A percentile compares a stretch with the other conserved stretches of the same genome.
Evolutionary conservation across 2,329 filamentous ascomycete genomes (phyloP).

Genomic region (Verticillium nubilum): DNA sequence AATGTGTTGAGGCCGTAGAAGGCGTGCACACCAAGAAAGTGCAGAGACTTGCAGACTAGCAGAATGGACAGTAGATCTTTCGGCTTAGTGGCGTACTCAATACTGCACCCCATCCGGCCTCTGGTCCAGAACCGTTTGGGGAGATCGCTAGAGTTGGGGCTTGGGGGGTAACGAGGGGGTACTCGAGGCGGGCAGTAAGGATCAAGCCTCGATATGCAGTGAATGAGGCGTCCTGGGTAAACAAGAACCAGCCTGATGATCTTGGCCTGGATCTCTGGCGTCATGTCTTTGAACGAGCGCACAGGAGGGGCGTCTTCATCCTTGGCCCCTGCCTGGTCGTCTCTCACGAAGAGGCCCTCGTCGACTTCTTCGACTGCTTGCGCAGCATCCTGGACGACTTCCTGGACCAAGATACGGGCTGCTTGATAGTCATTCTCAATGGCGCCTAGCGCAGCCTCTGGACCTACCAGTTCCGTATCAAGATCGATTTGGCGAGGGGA

Average conservation of each 20-base stretch:
- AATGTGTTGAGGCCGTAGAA: constrained; percentile 47
- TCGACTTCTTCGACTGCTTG: not conserved
- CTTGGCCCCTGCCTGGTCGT: too few relatives aligned
- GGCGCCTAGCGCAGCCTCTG: not conserved
- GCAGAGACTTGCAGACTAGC: constrained; percentile 32
- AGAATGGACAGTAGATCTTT: constrained; percentile 30
- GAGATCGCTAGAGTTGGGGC: not conserved
- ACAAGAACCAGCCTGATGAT: constrained; percentile 32
- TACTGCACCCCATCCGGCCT: constrained; percentile 14
- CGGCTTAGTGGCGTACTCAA: constrained; percentile 28
- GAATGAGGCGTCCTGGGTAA: constrained; percentile 27
- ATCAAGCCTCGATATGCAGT: constrained; percentile 41
- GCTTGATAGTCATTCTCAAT: not conserved
- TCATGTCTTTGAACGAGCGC: constrained; percentile 5
- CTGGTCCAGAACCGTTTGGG: not conserved
- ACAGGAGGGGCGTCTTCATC: not conserved
- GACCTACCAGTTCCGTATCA: not conserved
- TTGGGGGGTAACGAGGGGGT: not conserved
- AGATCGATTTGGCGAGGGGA: not conserved
- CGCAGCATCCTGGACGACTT: not conserved
- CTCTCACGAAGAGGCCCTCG: constrained; percentile 4
- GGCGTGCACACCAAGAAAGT: constrained; percentile 31
- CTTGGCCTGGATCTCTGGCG: constrained; percentile 17
- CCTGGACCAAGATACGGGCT: not conserved
- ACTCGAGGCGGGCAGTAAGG: constrained; percentile 4